A percentile compares a stretch with the other conserved stretches of the same genome.
phyloP scores from a whole-genome alignment of 768 basidiomycete species.

The Mycena vulgaris region DNA sequence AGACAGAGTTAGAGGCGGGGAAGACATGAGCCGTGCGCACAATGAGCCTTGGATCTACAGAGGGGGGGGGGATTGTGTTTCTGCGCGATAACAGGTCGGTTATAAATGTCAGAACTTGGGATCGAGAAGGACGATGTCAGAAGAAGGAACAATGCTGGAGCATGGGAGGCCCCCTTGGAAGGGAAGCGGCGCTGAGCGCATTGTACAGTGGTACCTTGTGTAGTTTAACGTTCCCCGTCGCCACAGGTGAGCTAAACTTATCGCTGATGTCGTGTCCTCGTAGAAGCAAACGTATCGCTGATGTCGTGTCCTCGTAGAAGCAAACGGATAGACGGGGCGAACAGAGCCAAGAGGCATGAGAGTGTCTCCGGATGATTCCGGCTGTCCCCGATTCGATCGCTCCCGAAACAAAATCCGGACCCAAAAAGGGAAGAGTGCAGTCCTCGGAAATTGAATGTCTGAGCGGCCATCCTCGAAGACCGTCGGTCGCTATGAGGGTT shows the following conservation, averaged over 20 bases:
- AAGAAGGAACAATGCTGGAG: conserved; percentile 6
- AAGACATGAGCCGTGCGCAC: neutral
- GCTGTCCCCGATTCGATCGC: neutral
- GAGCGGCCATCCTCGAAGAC: too few relatives aligned
- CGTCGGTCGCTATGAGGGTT: too few relatives aligned
- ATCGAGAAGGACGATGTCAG: neutral
- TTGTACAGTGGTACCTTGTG: conserved; percentile 12
- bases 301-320: neutral
- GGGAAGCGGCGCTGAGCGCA: conserved; percentile 2
- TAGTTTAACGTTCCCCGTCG: conserved; percentile 27
- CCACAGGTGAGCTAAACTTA: conserved; percentile 14
- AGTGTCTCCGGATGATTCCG: neutral
- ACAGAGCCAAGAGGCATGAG: neutral
- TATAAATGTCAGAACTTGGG: neutral
- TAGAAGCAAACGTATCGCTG: neutral
- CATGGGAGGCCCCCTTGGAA: neutral
- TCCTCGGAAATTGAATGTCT: too few relatives aligned
- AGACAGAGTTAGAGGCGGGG: neutral
- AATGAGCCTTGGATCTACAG: neutral
- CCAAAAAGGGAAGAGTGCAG: too few relatives aligned
- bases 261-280: neutral
- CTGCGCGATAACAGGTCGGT: neutral
- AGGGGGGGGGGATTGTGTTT: neutral
- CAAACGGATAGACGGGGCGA: conserved; percentile 12
- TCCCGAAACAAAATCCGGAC: too few relatives aligned